Evolutionary conservation across 257 asterid genomes (phyloP).

Genomic region (Coffea eugenioides): DNA sequence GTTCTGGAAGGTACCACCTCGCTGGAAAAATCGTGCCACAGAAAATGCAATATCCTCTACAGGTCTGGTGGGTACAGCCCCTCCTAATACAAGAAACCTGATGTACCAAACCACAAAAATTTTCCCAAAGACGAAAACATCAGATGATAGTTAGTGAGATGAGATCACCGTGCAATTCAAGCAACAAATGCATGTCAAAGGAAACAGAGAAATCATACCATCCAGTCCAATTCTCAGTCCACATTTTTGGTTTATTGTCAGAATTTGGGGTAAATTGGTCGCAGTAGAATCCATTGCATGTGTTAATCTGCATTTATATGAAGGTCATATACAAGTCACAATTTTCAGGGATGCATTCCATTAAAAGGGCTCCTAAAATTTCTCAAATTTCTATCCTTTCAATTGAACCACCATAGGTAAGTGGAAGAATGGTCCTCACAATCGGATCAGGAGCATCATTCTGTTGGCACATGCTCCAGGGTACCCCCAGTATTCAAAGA

Average conservation of each 20-base stretch:
- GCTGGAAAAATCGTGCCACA: conserved; percentile 88
- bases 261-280: conserved; percentile 92
- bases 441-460: conserved; percentile 81
- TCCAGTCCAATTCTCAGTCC: conserved; percentile 99
- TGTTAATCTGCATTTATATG: conserved; percentile 57
- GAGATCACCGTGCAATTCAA: conserved; percentile 3
- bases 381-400: background rate
- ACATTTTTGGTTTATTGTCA: conserved; percentile 69
- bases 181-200: background rate
- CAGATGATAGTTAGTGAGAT: background rate
- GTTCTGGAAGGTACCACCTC: conserved; percentile 91
- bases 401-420: background rate
- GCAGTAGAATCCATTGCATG: conserved; percentile 93
- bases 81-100: conserved; percentile 84
- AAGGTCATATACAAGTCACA: background rate
- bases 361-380: background rate
- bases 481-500: conserved; percentile 77
- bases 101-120: background rate
- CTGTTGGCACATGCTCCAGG: conserved; percentile 98
- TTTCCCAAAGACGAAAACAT: background rate
- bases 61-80: conserved; percentile 73
- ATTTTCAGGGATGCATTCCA: background rate
- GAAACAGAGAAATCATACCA: conserved; percentile 43
- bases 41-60: conserved; percentile 86
- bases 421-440: conserved; percentile 37